Conservation (phyloP, 2,329 filamentous ascomycete genomes). For the Chrysosporium keratinophilum region DNA sequence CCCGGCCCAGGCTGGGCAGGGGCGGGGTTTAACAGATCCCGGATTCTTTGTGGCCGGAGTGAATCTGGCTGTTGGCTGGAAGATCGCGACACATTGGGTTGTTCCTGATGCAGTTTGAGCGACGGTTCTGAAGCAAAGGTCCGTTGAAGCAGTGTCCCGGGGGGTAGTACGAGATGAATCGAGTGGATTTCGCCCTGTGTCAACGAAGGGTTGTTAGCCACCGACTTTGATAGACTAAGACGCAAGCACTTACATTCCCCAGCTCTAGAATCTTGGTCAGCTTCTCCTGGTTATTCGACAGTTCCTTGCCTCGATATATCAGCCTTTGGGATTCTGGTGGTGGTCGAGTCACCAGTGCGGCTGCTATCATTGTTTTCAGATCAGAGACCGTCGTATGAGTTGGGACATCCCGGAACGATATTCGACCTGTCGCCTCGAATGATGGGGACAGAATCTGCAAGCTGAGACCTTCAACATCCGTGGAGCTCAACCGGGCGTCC, state of each 20-base stretch:
- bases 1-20: background rate
- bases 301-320: constrained; percentile 48
- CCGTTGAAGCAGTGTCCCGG: constrained; percentile 20
- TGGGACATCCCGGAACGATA: constrained; percentile 31
- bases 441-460: constrained; percentile 36
- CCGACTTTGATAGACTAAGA: background rate
- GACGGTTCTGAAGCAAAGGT: background rate
- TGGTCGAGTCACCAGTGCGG: constrained; percentile 40
- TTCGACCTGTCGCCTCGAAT: constrained; percentile 27
- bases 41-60: background rate
- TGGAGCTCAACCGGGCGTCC: background rate
- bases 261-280: constrained; percentile 43
- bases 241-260: constrained; percentile 36
- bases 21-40: constrained; percentile 1
- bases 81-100: background rate
- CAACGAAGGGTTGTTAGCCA: background rate
- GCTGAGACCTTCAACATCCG: constrained; percentile 10
- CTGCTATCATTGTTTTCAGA: constrained; percentile 44
- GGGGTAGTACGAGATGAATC: constrained; percentile 37
- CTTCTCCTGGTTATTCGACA: constrained; percentile 41
- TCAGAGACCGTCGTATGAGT: constrained; percentile 40
- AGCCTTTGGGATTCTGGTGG: constrained; percentile 43
- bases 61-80: background rate
- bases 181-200: constrained; percentile 16
- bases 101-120: background rate